Percentiles rank a stretch among this genome's conserved stretches.
Evolutionary conservation across 225 moss, liverwort and hornwort species (phyloP).

Genomic region (Straminergon stramineum): DNA sequence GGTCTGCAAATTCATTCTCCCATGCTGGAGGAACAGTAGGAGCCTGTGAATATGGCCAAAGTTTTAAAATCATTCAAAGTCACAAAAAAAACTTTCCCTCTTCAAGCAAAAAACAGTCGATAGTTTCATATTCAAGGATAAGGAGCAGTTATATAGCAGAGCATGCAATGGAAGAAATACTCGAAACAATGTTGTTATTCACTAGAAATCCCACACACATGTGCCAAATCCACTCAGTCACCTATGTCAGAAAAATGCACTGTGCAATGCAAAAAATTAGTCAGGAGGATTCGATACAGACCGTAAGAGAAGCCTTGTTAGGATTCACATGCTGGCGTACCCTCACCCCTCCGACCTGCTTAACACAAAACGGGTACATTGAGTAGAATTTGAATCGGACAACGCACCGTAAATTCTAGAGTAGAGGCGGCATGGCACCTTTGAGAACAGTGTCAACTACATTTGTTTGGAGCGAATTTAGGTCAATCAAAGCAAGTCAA

Average conservation of each 20-base stretch:
- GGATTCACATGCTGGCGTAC: slow-evolving; percentile 90
- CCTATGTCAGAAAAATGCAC: background rate
- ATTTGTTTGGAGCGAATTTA: background rate
- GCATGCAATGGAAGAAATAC: background rate
- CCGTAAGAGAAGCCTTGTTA: slow-evolving; percentile 61
- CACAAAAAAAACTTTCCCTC: background rate
- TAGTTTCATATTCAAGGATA: background rate
- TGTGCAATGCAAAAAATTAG: background rate
- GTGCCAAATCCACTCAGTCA: background rate
- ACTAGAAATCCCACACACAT: background rate
- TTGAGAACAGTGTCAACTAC: background rate
- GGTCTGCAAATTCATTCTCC: slow-evolving; percentile 47
- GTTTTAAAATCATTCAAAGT: background rate
- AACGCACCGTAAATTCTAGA: background rate
- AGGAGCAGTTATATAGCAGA: background rate
- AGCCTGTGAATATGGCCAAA: slow-evolving; percentile 10
- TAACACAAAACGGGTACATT: background rate
- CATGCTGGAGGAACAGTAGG: slow-evolving; percentile 53
- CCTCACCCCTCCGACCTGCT: slow-evolving; percentile 56
- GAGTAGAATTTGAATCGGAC: background rate
- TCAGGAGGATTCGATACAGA: background rate
- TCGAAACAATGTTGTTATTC: background rate
- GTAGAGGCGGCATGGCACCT: background rate
- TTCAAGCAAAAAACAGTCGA: background rate
- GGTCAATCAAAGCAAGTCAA: background rate